Conservation (phyloP, 257 asterid species). For the Orobanche coerulescens region DNA sequence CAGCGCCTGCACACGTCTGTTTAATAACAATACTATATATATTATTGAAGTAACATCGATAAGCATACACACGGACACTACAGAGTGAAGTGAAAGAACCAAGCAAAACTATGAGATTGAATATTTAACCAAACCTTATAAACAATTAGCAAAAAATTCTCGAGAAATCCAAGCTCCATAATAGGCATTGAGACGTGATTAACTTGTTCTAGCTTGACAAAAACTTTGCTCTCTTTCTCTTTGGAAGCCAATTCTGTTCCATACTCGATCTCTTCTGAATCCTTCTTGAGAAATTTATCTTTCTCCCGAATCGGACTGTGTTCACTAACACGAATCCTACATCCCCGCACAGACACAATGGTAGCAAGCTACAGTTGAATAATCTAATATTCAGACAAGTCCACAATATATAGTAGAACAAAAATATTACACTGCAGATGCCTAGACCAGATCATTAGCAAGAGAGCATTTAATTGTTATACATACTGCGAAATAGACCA, state of each 20-base stretch:
- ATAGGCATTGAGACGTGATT: conserved; percentile 6
- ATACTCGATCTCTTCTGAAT: conserved; percentile 17
- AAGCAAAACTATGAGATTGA: not conserved
- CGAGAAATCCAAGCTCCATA: conserved; percentile 46
- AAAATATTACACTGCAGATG: not conserved
- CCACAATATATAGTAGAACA: not conserved
- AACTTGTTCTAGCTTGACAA: conserved; percentile 11
- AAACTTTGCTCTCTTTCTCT: not conserved
- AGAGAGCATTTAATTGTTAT: not conserved
- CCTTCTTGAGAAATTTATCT: conserved; percentile 31
- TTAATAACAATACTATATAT: not conserved
- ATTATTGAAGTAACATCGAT: not conserved
- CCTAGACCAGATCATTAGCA: not conserved
- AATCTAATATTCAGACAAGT: not conserved
- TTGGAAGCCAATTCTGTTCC: conserved; percentile 9
- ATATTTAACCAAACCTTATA: conserved; percentile 52
- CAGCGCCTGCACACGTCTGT: conserved; percentile 82
- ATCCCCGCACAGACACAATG: conserved; percentile 53
- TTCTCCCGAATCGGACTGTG: conserved; percentile 27
- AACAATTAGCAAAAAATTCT: conserved; percentile 35
- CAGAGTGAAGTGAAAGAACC: not conserved
- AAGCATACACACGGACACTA: not conserved
- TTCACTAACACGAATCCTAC: conserved; percentile 29
- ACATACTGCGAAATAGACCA: conserved; percentile 69
- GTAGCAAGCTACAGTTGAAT: conserved; percentile 49